Conservation (phyloP, 306 rosid species). For the Cyamopsis tetragonoloba region DNA sequence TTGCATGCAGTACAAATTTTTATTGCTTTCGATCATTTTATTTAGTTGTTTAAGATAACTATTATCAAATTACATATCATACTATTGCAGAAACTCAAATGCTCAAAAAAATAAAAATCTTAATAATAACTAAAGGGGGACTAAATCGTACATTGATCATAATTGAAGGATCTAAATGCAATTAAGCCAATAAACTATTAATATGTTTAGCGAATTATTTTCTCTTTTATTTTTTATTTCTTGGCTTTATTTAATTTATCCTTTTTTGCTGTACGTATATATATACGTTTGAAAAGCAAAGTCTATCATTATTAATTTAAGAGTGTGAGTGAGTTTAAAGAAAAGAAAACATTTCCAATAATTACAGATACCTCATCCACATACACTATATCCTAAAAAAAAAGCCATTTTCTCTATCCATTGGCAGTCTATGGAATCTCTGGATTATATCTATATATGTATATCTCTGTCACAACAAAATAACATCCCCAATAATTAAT, state of each 20-base stretch:
- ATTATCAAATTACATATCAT: too few relatives aligned
- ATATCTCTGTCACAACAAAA: neutral
- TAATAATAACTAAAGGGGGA: too few relatives aligned
- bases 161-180: too few relatives aligned
- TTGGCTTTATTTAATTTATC: neutral
- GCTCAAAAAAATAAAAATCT: too few relatives aligned
- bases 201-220: too few relatives aligned
- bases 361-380: neutral
- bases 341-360: neutral
- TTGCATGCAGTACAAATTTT: too few relatives aligned
- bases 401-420: slow-evolving; percentile 13
- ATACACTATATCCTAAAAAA: slow-evolving; percentile 3
- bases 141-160: too few relatives aligned
- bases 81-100: too few relatives aligned
- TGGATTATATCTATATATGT: neutral
- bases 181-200: too few relatives aligned
- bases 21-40: too few relatives aligned
- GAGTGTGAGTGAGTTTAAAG: neutral
- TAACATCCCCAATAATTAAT: neutral
- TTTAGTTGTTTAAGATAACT: too few relatives aligned
- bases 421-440: neutral
- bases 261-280: neutral
- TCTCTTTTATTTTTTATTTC: neutral
- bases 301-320: neutral
- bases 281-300: neutral